phyloP scores from a whole-genome alignment of 495 filamentous ascomycete genomes.

The Polyplosphaeria fusca region DNA sequence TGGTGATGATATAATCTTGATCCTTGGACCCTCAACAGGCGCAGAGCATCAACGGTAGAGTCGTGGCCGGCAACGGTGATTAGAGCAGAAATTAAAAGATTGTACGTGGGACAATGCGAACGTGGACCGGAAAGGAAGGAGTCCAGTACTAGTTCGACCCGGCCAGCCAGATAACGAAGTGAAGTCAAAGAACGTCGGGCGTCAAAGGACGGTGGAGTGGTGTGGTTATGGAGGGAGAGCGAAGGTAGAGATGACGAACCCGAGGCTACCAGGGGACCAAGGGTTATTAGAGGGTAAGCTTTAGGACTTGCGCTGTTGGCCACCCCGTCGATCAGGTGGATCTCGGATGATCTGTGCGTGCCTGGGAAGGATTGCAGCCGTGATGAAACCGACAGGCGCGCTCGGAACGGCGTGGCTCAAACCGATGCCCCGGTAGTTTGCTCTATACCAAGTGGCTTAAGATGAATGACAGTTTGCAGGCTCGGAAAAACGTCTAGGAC shows the following conservation, averaged over 20 bases:
- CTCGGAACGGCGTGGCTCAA: slow-evolving; percentile 33
- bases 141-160: slow-evolving; percentile 33
- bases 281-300: slow-evolving; percentile 32
- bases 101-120: slow-evolving; percentile 22
- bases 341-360: slow-evolving; percentile 15
- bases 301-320: slow-evolving; percentile 2
- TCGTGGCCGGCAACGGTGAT: slow-evolving; percentile 26
- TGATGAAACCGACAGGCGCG: slow-evolving; percentile 29
- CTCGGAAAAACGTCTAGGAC: slow-evolving; percentile 7
- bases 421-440: slow-evolving; percentile 20
- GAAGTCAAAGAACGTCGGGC: slow-evolving; percentile 33
- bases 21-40: background rate
- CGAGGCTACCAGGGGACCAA: slow-evolving; percentile 19
- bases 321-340: slow-evolving; percentile 30
- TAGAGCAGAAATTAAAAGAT: slow-evolving; percentile 30
- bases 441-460: slow-evolving; percentile 15
- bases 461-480: slow-evolving; percentile 20
- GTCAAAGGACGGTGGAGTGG: slow-evolving; percentile 26
- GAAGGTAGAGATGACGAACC: slow-evolving; percentile 23
- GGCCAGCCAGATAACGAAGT: slow-evolving; percentile 38
- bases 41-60: slow-evolving; percentile 14
- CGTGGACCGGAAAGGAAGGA: slow-evolving; percentile 27
- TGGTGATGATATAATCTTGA: slow-evolving; percentile 3
- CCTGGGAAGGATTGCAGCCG: slow-evolving; percentile 10
- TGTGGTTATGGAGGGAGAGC: slow-evolving; percentile 15